phyloP scores from a whole-genome alignment of 2,329 filamentous ascomycete genomes.

The Stemphylium beticola region DNA sequence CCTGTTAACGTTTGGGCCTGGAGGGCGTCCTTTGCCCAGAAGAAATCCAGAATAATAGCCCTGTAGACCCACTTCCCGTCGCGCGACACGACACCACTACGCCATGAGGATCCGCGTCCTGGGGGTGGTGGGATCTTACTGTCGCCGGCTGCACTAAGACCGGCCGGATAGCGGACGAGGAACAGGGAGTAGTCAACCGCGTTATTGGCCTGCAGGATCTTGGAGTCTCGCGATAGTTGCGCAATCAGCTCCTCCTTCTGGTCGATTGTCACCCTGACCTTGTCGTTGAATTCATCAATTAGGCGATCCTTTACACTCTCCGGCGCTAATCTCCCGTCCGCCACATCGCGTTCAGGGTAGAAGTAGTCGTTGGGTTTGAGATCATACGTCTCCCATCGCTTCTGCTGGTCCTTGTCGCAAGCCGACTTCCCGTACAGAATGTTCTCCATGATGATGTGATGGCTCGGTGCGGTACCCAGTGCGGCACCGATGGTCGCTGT shows the following conservation, averaged over 20 bases:
- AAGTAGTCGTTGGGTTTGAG: constrained; percentile 78
- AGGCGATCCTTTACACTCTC: constrained; percentile 70
- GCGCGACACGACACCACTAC: constrained; percentile 65
- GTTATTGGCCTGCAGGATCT: constrained; percentile 66
- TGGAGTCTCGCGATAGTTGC: constrained; percentile 66
- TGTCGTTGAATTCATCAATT: constrained; percentile 71
- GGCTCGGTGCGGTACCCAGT: constrained; percentile 67
- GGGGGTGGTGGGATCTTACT: constrained; percentile 44
- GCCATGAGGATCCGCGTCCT: constrained; percentile 58
- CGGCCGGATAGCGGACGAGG: constrained; percentile 63
- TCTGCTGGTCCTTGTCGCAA: constrained; percentile 49
- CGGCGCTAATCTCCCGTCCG: constrained; percentile 66
- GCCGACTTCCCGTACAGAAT: constrained; percentile 65
- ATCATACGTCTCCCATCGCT: constrained; percentile 74
- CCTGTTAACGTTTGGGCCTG: constrained; percentile 71
- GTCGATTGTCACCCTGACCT: constrained; percentile 62
- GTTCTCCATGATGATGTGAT: constrained; percentile 82
- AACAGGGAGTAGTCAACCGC: constrained; percentile 80
- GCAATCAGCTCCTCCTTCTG: constrained; percentile 64
- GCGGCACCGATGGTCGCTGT: constrained; percentile 64
- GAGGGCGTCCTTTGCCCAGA: constrained; percentile 76
- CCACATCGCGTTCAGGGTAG: constrained; percentile 75
- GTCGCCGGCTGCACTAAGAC: constrained; percentile 32
- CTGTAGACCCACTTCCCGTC: constrained; percentile 72
- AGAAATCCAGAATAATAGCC: constrained; percentile 74